These are phyloP conservation scores for Eucalyptus dawsonii DNA, from an alignment of 345 rosid species.

Conservation along the genomic window DNA sequence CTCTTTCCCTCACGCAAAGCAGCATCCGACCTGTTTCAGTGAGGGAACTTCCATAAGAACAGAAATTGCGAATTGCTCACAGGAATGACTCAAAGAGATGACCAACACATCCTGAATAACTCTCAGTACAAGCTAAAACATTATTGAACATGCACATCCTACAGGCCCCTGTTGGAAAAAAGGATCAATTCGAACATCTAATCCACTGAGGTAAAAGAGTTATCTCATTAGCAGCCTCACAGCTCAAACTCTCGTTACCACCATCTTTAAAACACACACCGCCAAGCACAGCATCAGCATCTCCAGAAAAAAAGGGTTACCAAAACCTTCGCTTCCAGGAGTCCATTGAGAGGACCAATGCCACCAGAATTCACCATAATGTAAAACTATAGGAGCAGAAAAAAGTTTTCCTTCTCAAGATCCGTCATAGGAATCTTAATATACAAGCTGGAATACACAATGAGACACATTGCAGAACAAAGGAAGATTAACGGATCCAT, in stretches of 20 bases:
- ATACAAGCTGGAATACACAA: background rate
- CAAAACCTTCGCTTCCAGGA: background rate
- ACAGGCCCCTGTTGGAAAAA: background rate
- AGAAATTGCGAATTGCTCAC: background rate
- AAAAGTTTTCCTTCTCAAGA: background rate
- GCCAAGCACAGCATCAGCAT: background rate
- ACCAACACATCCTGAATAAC: background rate
- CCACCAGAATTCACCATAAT: background rate
- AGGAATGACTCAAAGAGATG: background rate
- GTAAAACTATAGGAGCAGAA: background rate
- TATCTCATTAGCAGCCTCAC: background rate
- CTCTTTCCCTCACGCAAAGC: conserved; percentile 65
- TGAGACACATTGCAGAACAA: background rate
- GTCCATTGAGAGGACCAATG: background rate
- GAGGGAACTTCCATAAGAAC: background rate
- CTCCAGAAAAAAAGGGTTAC: background rate
- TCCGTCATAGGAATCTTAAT: background rate
- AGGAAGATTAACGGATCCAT: background rate
- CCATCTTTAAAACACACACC: background rate
- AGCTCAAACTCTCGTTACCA: background rate
- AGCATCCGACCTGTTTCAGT: conserved; percentile 52
- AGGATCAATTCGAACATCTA: background rate
- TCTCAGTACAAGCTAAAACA: background rate
- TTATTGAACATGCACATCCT: background rate
- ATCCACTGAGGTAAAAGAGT: background rate